These are phyloP conservation scores for Sporothrix pallida DNA, from an alignment of 2,329 filamentous ascomycete species.

Conservation along the genomic window DNA sequence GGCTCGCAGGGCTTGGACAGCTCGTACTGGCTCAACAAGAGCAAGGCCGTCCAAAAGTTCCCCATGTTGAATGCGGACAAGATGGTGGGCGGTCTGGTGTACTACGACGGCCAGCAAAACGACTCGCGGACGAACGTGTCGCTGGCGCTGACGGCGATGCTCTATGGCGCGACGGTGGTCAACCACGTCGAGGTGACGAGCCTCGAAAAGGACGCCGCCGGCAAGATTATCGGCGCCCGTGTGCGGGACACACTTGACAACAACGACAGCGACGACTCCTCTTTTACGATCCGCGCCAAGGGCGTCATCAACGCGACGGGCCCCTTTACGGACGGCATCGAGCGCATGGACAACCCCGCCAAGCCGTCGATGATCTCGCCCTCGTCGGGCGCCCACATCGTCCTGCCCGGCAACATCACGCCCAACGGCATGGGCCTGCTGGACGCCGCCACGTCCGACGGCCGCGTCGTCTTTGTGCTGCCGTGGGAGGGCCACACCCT, in stretches of 20 bases:
- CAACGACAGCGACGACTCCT: conserved; percentile 57
- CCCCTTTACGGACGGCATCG: conserved; percentile 79
- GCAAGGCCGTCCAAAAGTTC: conserved; percentile 77
- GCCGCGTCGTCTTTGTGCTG: conserved; percentile 86
- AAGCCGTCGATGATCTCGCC: conserved; percentile 77
- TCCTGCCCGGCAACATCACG: conserved; percentile 79
- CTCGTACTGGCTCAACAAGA: conserved; percentile 80
- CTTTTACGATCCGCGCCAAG: conserved; percentile 76
- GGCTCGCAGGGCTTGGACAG: conserved; percentile 82
- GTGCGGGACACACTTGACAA: conserved; percentile 67
- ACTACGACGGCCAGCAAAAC: conserved; percentile 88
- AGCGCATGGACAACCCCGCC: conserved; percentile 76
- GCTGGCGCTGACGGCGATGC: conserved; percentile 76
- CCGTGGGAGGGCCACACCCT: conserved; percentile 89
- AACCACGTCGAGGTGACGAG: conserved; percentile 76
- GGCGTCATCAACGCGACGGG: conserved; percentile 85
- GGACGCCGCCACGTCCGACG: conserved; percentile 80
- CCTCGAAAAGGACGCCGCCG: conserved; percentile 65
- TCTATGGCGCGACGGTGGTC: conserved; percentile 79
- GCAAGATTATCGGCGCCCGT: conserved; percentile 71
- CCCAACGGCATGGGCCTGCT: conserved; percentile 83
- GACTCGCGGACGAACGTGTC: conserved; percentile 88
- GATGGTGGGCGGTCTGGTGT: conserved; percentile 78
- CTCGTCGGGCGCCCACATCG: conserved; percentile 80
- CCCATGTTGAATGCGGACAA: conserved; percentile 73